Evolutionary conservation across 768 basidiomycete species (phyloP), one percentile per base, ranked within the genome.

Genomic region (Phanerodontia chrysosporium): DNA sequence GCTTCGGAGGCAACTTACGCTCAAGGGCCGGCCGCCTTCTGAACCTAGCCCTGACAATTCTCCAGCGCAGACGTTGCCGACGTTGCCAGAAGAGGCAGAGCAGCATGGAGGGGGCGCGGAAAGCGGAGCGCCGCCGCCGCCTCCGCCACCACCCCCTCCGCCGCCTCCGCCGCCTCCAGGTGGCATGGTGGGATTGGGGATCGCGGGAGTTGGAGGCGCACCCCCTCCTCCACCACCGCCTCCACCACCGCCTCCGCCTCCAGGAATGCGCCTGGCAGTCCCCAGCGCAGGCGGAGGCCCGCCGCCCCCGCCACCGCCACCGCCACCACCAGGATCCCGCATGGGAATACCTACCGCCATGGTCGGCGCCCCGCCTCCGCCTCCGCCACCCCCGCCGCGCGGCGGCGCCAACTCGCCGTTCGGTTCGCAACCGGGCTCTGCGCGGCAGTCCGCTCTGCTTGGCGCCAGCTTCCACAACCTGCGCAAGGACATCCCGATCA

Each of bases 401-500:
- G 71, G 58, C 59, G 72, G 71, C 49, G 60, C 62, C 13, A 55
- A 66, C 10, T 78, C 78, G 2, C 64, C 69, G n/a, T 66, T 75
- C 13, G 70, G 60, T 29, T 79, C 79, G 1, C 67, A 72, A 35
- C 75, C 75, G 42, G 70, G 64, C 45, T 87, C 85, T 29, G 74
- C 80, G 36, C 86, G 86, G 25, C 77, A 80, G 36, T 89, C 89
- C 16, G 74, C 82, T 66, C 72, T 87, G 8, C 71, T 85, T 1
- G 83, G 88, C 18, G 72, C 79, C 22, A 85, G 83, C 62, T 68
- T 89, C 49, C 80, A 77, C 62, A 77, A 78, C 29, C 72, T 87
- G 62, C 89, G 93, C 51, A 98, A 98, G 73, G 92, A 93, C 67
- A 83, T 97, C 68, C 80, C 85, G 2, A 80, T 94, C 45, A 87